Conservation (phyloP, 208 protist species). For the Wallacemonas rigidus region DNA sequence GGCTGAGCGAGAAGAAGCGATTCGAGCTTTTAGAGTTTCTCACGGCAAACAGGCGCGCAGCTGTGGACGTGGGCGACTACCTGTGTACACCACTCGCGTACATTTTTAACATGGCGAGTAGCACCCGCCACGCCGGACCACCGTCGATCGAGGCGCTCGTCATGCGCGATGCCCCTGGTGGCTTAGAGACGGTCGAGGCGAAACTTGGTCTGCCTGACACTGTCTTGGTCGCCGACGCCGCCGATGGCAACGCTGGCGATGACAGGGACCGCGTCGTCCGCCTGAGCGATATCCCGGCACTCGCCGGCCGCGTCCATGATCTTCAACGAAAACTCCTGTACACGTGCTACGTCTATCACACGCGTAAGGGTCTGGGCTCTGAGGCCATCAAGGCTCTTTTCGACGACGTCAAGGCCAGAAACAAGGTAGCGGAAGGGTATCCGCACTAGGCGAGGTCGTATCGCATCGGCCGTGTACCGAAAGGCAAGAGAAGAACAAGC, state of each 20-base stretch:
- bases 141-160: neutral
- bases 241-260: neutral
- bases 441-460: too few species aligned
- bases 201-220: neutral
- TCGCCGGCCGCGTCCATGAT: conserved; percentile 2
- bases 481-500: too few species aligned
- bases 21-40: conserved; percentile 1
- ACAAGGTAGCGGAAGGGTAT: neutral
- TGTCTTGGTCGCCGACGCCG: neutral
- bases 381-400: neutral
- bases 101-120: neutral
- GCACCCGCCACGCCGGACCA: neutral
- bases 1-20: neutral
- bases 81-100: conserved; percentile 3
- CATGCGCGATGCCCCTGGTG: neutral
- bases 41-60: neutral
- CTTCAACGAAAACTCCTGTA: conserved; percentile 5
- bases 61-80: neutral
- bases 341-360: conserved; percentile 9
- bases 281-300: neutral
- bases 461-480: too few species aligned
- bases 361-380: neutral
- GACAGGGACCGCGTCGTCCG: neutral
- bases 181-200: neutral
- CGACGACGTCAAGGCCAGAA: neutral